Evolutionary conservation across 441 rosid species (phyloP).

Genomic region (Erysimum cheiri): DNA sequence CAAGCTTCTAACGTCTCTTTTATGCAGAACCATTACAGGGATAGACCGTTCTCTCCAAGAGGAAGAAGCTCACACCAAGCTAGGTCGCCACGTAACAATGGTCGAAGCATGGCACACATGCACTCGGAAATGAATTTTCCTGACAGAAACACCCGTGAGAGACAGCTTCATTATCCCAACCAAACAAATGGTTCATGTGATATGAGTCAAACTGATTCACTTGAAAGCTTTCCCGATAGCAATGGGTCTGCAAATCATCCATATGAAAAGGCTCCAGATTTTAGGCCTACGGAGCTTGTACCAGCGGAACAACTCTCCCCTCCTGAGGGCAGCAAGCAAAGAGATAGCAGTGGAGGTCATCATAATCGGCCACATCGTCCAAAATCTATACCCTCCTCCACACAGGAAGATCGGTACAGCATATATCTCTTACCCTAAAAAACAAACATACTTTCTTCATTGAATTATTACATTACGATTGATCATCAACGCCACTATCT

Average conservation of each 20-base stretch:
- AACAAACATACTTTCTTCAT: neutral
- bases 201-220: conserved; percentile 47
- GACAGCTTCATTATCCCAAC: conserved; percentile 46
- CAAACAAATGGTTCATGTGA: conserved; percentile 55
- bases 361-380: conserved; percentile 45
- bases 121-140: conserved; percentile 49
- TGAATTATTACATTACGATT: neutral
- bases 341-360: conserved; percentile 30
- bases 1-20: conserved; percentile 40
- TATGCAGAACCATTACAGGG: conserved; percentile 82
- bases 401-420: conserved; percentile 62
- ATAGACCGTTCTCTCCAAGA: conserved; percentile 52
- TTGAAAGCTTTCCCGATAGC: conserved; percentile 45
- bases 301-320: conserved; percentile 36
- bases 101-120: conserved; percentile 45
- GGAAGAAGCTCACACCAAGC: conserved; percentile 56
- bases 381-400: conserved; percentile 43
- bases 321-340: conserved; percentile 47
- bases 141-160: conserved; percentile 58
- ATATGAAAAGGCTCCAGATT: conserved; percentile 52
- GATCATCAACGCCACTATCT: conserved; percentile 19
- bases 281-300: conserved; percentile 48
- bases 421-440: conserved; percentile 16
- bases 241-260: conserved; percentile 54
- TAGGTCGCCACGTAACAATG: conserved; percentile 68